A percentile compares a stretch with the other conserved stretches of the same genome.
phyloP scores from a whole-genome alignment of 225 moss, liverwort and hornwort genomes.

The Physcomitrellopsis africana region DNA sequence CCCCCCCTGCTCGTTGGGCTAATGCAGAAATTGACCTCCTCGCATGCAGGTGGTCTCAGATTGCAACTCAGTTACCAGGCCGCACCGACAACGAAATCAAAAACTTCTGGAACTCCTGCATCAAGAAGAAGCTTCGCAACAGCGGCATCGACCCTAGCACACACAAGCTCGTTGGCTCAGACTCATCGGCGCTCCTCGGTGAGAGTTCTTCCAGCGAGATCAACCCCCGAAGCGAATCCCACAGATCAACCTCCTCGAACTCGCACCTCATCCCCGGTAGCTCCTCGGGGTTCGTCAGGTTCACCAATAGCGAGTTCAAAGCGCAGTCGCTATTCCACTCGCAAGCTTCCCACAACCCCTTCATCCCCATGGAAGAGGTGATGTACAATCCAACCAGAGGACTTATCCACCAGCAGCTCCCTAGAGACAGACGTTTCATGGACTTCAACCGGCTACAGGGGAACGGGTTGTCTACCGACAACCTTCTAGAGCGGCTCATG shows the following conservation, averaged over 20 bases:
- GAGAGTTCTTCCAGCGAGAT: conserved; percentile 34
- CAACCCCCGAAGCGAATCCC: background rate
- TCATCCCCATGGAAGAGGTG: conserved; percentile 44
- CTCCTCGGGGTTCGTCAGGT: conserved; percentile 24
- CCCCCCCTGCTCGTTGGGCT: background rate
- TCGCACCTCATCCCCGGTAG: background rate
- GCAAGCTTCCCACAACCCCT: conserved; percentile 26
- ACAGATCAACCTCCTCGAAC: background rate
- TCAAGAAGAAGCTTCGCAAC: conserved; percentile 89
- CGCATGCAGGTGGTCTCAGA: conserved; percentile 86
- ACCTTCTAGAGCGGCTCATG: conserved; percentile 62
- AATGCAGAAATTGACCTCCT: background rate
- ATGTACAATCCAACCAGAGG: conserved; percentile 60
- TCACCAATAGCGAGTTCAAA: conserved; percentile 44
- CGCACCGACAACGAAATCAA: conserved; percentile 98
- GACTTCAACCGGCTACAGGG: conserved; percentile 35
- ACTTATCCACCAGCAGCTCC: conserved; percentile 1
- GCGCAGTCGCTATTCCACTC: conserved; percentile 46
- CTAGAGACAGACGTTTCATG: background rate
- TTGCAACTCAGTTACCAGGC: conserved; percentile 84
- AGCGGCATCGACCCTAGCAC: conserved; percentile 87
- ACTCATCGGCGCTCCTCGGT: conserved; percentile 10
- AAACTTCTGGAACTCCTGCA: conserved; percentile 97
- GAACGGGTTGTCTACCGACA: conserved; percentile 20
- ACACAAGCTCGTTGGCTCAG: conserved; percentile 51